Conservation (phyloP, 768 basidiomycete genomes). For the Russula lepida region DNA sequence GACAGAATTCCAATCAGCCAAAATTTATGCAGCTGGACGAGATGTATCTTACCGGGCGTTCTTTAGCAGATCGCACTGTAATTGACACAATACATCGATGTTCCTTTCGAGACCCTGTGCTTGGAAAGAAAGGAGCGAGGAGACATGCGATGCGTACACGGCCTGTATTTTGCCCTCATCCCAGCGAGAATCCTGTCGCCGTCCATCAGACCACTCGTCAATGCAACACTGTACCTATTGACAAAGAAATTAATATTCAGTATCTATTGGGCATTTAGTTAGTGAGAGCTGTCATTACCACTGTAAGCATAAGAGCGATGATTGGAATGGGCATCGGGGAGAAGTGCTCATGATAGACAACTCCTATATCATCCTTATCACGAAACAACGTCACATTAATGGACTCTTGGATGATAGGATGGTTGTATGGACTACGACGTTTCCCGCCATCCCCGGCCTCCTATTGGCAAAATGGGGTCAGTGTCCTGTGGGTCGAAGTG, state of each 20-base stretch:
- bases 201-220: slow-evolving; percentile 4
- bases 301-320: slow-evolving; percentile 6
- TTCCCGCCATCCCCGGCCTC: neutral
- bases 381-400: neutral
- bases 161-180: neutral
- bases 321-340: slow-evolving; percentile 4
- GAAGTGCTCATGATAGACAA: neutral
- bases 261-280: neutral
- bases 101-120: neutral
- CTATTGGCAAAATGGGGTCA: neutral
- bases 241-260: neutral
- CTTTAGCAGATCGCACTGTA: slow-evolving; percentile 1
- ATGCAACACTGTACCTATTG: slow-evolving; percentile 7
- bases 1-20: neutral
- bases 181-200: neutral
- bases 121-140: neutral
- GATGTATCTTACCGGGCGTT: neutral
- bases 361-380: neutral
- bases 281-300: neutral
- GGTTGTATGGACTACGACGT: neutral
- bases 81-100: neutral
- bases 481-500: neutral
- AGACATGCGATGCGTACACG: neutral
- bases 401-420: neutral
- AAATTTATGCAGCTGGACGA: neutral